Evolutionary conservation across 768 basidiomycete genomes (phyloP), one percentile per base, ranked within the genome.

Genomic region (Hemileccinum impolitum): DNA sequence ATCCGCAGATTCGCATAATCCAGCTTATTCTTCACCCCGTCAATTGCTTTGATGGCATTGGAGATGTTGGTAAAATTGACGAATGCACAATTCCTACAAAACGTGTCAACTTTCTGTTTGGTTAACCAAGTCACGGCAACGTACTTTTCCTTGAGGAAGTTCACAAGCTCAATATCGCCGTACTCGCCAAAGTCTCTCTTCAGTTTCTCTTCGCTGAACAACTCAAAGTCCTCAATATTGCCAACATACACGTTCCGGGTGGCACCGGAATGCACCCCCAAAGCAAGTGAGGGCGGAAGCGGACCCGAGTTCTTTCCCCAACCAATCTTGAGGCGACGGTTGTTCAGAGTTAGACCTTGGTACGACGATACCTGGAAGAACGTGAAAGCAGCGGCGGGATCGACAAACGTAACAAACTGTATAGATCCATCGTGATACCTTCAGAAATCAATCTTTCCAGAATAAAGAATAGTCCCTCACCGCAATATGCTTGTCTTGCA

Each of bases 41-140:
- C 95, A 61, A 98, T 94, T n/a, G 95, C 94, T 74, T 97, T 97
- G 76, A 94, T 93, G 12, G 94, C 93, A 63, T 94, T 94, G 43
- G 86, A 84, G 57, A 96, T 83, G 72, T 94, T 94, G 30, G 93
- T 95, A 58, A 94, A 95, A 74, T 95, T 96, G 61, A 93, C 87
- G 64, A 94, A 99, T 26, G 91, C 92, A 65, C 93, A 94, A 71
- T 93, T 92, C 80, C 90, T 94, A 19, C 28, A 30, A 30, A 42
- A 21, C 6, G 3, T 7, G 34, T 54, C 12, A 45, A 34, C 41
- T 43, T 18, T 19, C n/a, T 36, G 43, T 45, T 17, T n/a, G 15
- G 14, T 15, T 11, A 48, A 45, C 43, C 44, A 26, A 5, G 30
- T 28, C 47, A 50, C 78, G 7, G 4, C 3, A 4, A 79, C 89